A percentile compares a stretch with the other conserved stretches of the same genome.
These are phyloP conservation scores for Candida insectorum DNA, from an alignment of 805 yeast genomes.

Conservation along the genomic window DNA sequence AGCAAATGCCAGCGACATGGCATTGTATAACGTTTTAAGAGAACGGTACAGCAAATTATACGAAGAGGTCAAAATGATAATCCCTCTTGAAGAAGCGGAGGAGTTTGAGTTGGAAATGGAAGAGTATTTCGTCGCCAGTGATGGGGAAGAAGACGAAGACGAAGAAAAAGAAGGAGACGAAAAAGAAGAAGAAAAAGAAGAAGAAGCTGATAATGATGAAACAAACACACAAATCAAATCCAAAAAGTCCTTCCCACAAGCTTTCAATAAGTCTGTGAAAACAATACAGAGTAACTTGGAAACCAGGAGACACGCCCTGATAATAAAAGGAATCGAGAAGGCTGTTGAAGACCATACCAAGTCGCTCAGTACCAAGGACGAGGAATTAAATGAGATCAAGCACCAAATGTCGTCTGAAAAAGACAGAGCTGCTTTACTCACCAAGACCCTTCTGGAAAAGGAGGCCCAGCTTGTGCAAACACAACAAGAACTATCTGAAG, in stretches of 20 bases:
- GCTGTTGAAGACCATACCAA: not conserved
- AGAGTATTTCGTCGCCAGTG: conserved; percentile 7
- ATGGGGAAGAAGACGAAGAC: conserved; percentile 1
- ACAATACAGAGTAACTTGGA: conserved; percentile 8
- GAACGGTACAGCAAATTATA: conserved; percentile 5
- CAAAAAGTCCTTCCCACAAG: not conserved
- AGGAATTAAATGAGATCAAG: not conserved
- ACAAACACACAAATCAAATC: not conserved
- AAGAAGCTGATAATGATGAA: conserved; percentile 1
- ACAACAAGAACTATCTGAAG: too few relatives aligned
- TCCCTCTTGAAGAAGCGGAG: conserved; percentile 8
- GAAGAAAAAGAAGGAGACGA: conserved; percentile 1
- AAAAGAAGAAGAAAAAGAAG: conserved; percentile 1
- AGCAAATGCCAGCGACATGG: conserved; percentile 1
- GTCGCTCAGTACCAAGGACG: not conserved
- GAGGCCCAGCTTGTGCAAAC: not conserved
- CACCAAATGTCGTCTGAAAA: not conserved
- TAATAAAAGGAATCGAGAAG: conserved; percentile 4
- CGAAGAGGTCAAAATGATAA: conserved; percentile 5
- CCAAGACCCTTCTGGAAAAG: too few relatives aligned
- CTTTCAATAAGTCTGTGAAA: not conserved
- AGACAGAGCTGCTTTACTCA: not conserved
- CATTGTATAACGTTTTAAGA: conserved; percentile 11
- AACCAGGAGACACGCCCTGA: conserved; percentile 7
- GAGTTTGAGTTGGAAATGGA: conserved; percentile 9